Evolutionary conservation across 2,329 filamentous ascomycete species (phyloP).

Genomic region (Thyridium curvatum): DNA sequence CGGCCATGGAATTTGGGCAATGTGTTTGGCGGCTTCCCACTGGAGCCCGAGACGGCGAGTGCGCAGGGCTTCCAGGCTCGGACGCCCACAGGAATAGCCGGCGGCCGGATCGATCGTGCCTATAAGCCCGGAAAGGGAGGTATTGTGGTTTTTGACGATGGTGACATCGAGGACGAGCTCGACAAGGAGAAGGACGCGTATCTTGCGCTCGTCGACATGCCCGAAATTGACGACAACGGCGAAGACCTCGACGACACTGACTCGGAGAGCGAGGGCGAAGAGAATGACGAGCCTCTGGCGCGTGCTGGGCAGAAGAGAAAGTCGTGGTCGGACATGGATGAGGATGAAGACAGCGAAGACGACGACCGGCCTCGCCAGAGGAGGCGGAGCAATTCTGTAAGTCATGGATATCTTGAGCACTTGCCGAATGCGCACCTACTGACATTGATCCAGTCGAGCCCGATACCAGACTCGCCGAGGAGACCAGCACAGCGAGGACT

Average conservation of each 20-base stretch:
- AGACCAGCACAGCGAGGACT: constrained; percentile 56
- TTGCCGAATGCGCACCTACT: constrained; percentile 22
- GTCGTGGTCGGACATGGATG: constrained; percentile 66
- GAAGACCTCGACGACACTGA: constrained; percentile 55
- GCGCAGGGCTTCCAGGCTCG: constrained; percentile 34
- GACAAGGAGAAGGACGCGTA: constrained; percentile 72
- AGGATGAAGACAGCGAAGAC: constrained; percentile 66
- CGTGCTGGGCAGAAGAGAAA: constrained; percentile 66
- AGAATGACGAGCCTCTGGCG: constrained; percentile 35
- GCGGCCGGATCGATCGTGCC: constrained; percentile 62
- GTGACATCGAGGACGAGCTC: constrained; percentile 85
- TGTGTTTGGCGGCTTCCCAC: constrained; percentile 72
- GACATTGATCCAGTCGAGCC: constrained; percentile 46
- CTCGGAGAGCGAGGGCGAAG: constrained; percentile 50
- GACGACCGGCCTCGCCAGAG: constrained; percentile 72
- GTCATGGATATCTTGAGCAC: constrained; percentile 18
- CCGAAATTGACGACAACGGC: constrained; percentile 72
- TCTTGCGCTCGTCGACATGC: constrained; percentile 82
- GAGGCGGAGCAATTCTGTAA: constrained; percentile 81
- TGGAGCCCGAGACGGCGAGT: constrained; percentile 40
- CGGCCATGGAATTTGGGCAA: constrained; percentile 94
- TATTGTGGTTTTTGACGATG: constrained; percentile 91
- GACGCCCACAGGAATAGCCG: constrained; percentile 60
- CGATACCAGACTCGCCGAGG: constrained; percentile 59
- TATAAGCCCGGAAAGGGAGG: constrained; percentile 80